These are phyloP conservation scores for Phytopythium delawarense DNA, from an alignment of 352 stramenopile species.

Conservation along the genomic window DNA sequence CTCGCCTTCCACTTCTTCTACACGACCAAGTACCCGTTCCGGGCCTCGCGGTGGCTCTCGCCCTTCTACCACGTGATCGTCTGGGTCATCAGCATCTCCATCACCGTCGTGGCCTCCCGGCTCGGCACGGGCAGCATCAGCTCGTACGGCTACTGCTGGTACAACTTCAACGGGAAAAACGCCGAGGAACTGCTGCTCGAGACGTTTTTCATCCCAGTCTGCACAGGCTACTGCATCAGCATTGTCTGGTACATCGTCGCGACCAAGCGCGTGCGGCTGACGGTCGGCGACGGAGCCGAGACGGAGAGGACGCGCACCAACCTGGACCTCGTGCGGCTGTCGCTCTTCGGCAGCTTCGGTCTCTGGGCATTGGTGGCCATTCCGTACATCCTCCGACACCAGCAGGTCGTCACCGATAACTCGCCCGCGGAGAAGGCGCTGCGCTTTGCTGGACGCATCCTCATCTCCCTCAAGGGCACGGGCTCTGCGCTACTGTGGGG, in stretches of 20 bases:
- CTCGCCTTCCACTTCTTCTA: conserved; percentile 87
- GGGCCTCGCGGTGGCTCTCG: conserved; percentile 61
- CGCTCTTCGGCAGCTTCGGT: conserved; percentile 65
- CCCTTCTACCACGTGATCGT: conserved; percentile 70
- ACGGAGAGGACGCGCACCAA: conserved; percentile 55
- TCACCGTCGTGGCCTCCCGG: conserved; percentile 48
- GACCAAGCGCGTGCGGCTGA: conserved; percentile 66
- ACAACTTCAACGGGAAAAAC: conserved; percentile 36
- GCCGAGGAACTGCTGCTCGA: conserved; percentile 55
- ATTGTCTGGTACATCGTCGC: conserved; percentile 70
- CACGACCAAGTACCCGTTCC: conserved; percentile 86
- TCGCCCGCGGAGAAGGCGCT: conserved; percentile 53
- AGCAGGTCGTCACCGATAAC: conserved; percentile 43
- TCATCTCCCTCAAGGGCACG: conserved; percentile 60
- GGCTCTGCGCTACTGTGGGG: conserved; percentile 68
- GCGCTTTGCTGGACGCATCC: conserved; percentile 62
- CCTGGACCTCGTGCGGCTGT: conserved; percentile 74
- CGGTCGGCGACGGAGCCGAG: conserved; percentile 19
- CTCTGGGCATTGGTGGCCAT: conserved; percentile 68
- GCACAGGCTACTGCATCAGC: conserved; percentile 58
- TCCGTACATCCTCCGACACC: conserved; percentile 66
- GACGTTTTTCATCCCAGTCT: conserved; percentile 60
- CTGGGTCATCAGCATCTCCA: conserved; percentile 44
- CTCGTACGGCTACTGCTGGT: conserved; percentile 86
- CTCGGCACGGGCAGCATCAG: conserved; percentile 45